phyloP scores from a whole-genome alignment of 2,329 filamentous ascomycete genomes.

The Xylariaceae sp. region DNA sequence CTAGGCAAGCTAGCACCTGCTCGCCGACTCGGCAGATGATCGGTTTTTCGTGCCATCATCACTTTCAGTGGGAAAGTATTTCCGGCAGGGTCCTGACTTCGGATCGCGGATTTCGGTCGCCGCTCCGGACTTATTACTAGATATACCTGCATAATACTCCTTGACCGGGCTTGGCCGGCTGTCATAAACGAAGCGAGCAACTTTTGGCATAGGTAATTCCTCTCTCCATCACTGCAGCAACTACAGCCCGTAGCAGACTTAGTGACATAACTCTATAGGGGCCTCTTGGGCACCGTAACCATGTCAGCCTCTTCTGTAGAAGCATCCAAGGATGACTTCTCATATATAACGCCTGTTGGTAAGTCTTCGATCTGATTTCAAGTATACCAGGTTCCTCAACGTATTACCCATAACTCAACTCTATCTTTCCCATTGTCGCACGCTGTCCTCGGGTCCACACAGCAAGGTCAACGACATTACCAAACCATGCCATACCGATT shows the following conservation, averaged over 20 bases:
- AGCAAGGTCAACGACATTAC: conserved; percentile 23
- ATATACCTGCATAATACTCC: not conserved
- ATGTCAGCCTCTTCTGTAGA: conserved; percentile 42
- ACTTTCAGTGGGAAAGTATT: not conserved
- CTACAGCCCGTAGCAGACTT: too few species aligned
- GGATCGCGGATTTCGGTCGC: too few species aligned
- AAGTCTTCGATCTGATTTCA: conserved; percentile 31
- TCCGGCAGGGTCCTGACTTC: not conserved
- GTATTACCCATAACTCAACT: not conserved
- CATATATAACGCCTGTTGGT: conserved; percentile 53
- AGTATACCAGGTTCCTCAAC: not conserved
- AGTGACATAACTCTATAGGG: too few species aligned
- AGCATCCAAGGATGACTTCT: conserved; percentile 41
- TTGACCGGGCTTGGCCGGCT: not conserved
- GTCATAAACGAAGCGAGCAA: not conserved
- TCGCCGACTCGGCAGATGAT: too few species aligned
- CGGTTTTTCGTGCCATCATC: not conserved
- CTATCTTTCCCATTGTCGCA: conserved; percentile 3
- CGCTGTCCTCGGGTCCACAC: conserved; percentile 23
- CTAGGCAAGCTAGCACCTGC: too few species aligned
- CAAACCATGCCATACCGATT: conserved; percentile 4
- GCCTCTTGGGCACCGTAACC: conserved; percentile 35
- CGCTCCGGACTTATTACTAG: too few species aligned
- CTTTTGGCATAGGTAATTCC: not conserved
- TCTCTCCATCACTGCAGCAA: not conserved